These are phyloP conservation scores for Skeletonema grethae DNA, from an alignment of 108 stramenopile genomes.

Conservation along the genomic window DNA sequence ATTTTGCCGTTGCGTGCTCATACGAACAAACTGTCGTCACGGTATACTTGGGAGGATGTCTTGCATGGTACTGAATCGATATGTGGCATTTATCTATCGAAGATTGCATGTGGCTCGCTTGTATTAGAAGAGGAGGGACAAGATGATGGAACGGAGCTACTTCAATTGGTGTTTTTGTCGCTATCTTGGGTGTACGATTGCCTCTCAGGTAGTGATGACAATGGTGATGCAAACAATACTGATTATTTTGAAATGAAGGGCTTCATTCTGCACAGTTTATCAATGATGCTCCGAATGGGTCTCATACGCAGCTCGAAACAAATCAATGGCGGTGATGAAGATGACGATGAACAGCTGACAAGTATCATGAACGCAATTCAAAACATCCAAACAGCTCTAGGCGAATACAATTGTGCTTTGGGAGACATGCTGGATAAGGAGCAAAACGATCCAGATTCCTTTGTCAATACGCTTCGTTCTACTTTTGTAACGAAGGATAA, in stretches of 20 bases:
- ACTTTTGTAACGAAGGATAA: slow-evolving; percentile 19
- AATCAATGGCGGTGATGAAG: slow-evolving; percentile 5
- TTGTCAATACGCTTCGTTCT: slow-evolving; percentile 24
- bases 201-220: neutral
- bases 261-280: slow-evolving; percentile 19
- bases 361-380: slow-evolving; percentile 36
- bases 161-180: slow-evolving; percentile 34
- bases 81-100: slow-evolving; percentile 48
- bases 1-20: slow-evolving; percentile 8
- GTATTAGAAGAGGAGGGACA: slow-evolving; percentile 5
- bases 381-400: slow-evolving; percentile 29
- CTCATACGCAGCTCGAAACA: slow-evolving; percentile 2
- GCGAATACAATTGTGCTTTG: slow-evolving; percentile 34
- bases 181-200: slow-evolving; percentile 47
- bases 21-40: neutral
- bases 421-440: slow-evolving; percentile 47
- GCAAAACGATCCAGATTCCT: slow-evolving; percentile 5
- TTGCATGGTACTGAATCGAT: slow-evolving; percentile 37
- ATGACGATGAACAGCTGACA: slow-evolving; percentile 34
- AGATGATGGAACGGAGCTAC: neutral
- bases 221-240: neutral
- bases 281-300: slow-evolving; percentile 17
- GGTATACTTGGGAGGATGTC: slow-evolving; percentile 27
- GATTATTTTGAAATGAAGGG: neutral
- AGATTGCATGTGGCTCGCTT: slow-evolving; percentile 22